A percentile compares a stretch with the other conserved stretches of the same genome.
Evolutionary conservation across 1,284 basidiomycete species (phyloP).

Genomic region (Peniophora sp.): DNA sequence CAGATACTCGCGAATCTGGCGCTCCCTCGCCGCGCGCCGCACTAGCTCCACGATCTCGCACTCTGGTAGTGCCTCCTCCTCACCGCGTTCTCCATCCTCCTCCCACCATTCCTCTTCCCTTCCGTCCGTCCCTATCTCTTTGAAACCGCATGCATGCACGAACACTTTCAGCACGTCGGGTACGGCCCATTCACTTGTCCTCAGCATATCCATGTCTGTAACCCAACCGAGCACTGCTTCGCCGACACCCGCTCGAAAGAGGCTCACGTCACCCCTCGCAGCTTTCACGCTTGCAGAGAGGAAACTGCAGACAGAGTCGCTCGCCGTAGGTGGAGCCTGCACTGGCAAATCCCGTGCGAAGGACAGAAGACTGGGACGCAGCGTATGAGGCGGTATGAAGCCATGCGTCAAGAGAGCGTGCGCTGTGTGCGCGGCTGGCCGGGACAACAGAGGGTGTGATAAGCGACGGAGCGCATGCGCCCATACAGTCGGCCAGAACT

Average conservation of each 20-base stretch:
- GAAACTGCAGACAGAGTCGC: constrained; percentile 82
- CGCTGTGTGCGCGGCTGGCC: constrained; percentile 77
- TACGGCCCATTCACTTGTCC: constrained; percentile 41
- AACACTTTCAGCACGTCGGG: constrained; percentile 60
- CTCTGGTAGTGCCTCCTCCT: no score
- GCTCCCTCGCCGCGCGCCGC: no score
- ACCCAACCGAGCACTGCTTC: constrained; percentile 84
- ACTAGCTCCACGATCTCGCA: no score
- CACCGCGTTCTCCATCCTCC: no score
- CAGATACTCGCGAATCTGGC: constrained; percentile 46
- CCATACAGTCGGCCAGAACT: constrained; percentile 75
- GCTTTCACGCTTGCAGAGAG: constrained; percentile 58
- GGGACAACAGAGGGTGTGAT: constrained; percentile 56
- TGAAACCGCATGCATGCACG: no score
- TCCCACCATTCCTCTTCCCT: no score
- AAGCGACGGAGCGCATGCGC: constrained; percentile 71
- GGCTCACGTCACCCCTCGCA: constrained; percentile 68
- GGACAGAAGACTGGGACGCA: constrained; percentile 65
- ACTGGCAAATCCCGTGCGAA: constrained; percentile 77
- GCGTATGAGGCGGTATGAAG: constrained; percentile 45
- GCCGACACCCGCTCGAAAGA: constrained; percentile 76
- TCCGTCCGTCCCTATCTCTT: no score
- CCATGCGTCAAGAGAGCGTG: constrained; percentile 42
- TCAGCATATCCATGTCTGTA: constrained; percentile 27
- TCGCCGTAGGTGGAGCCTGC: constrained; percentile 79